Evolutionary conservation across 106 monocot genomes (phyloP).

Genomic region (Chionographis japonica): DNA sequence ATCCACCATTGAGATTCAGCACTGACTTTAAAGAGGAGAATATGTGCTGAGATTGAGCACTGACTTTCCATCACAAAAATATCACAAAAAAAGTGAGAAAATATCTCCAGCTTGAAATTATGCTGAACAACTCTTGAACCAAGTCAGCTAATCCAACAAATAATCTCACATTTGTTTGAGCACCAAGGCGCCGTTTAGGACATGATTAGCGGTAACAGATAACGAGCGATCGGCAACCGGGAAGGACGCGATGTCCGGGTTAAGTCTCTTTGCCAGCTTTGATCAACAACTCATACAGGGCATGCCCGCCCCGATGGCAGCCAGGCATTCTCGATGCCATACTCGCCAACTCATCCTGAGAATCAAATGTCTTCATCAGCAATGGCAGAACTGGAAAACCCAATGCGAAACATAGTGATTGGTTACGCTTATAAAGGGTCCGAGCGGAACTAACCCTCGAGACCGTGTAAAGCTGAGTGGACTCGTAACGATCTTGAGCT

Average conservation of each 20-base stretch:
- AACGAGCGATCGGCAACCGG: neutral
- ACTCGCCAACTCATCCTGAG: slow-evolving; percentile 54
- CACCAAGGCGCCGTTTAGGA: no score
- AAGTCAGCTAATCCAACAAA: no score
- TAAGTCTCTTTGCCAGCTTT: slow-evolving; percentile 7
- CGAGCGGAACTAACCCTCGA: slow-evolving; percentile 37
- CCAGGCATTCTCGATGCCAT: slow-evolving; percentile 73
- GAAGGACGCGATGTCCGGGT: slow-evolving; percentile 28
- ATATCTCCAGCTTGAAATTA: no score
- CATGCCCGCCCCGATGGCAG: slow-evolving; percentile 84
- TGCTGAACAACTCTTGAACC: no score
- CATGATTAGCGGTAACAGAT: no score
- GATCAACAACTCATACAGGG: slow-evolving; percentile 65
- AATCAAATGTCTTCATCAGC: neutral
- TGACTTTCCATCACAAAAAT: no score
- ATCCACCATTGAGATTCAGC: no score
- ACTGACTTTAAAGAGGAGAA: no score
- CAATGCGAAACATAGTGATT: slow-evolving; percentile 2
- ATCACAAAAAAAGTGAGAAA: no score
- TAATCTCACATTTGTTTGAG: no score
- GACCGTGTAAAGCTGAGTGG: slow-evolving; percentile 66
- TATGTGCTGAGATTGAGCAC: no score
- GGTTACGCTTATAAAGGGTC: neutral
- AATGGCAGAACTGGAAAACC: neutral
- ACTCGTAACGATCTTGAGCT: slow-evolving; percentile 94